Evolutionary conservation across 352 stramenopile species (phyloP), one percentile per base, ranked within the genome.

Genomic region (Peronosclerospora sorghi): DNA sequence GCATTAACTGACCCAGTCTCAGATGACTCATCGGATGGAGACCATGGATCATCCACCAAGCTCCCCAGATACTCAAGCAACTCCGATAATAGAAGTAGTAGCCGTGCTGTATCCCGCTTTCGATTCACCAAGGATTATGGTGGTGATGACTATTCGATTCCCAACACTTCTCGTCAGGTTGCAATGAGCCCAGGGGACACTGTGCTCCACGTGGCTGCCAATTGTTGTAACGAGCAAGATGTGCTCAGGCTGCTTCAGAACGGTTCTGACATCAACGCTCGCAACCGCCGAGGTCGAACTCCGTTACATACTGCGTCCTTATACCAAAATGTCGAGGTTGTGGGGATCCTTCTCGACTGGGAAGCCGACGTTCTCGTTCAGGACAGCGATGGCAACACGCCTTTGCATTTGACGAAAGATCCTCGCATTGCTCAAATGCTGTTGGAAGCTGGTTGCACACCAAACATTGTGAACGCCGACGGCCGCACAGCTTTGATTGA

Each of bases 111-210:
- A 14, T 79, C 72, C 13, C 75, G 75, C 21, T 89, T 92, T 48
- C 79, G 73, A 17, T 89, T 92, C 43, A 89, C 79, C 0, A 86
- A 82, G 52, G 79, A 92, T 12, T 86, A 85, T 42, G 62, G 50
- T 40, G 66, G 75, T 29, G 73, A 86, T 38, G 48, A 63, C 8
- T 51, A 61, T 28, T 52, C 59, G 5, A 65, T 69, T 47, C 54
- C 54, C 29, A 63, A 84, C 32, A 69, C 60, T 18, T 76, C 76
- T 27, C 76, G 79, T 5, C 75, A 79, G 4, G 79, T 92, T 30
- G 77, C 76, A 8, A 92, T 89, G 79, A 76, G 84, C 32, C 79
- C 79, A 8, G 82, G 82, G 55, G 79, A 94, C 41, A 92, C 79
- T 17, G 82, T 89, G 37, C 58, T 94, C 10, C 82, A 94, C 54